phyloP scores from a whole-genome alignment of 495 filamentous ascomycete species.

The Cenococcum geophilum region DNA sequence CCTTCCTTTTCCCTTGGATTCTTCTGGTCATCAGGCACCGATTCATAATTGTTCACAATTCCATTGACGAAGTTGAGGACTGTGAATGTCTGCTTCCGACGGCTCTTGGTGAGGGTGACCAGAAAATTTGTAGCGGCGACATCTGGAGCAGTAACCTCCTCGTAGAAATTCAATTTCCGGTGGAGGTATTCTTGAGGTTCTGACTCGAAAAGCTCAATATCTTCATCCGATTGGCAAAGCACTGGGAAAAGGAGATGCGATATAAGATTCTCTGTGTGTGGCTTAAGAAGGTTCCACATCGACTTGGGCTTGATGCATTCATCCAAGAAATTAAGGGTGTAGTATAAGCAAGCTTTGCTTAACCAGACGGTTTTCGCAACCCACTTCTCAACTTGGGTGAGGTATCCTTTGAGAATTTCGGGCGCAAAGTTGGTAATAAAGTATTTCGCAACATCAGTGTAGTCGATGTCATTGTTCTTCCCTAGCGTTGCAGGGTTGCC shows the following conservation, averaged over 20 bases:
- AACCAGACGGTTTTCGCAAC: conserved; percentile 91
- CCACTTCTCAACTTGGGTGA: conserved; percentile 93
- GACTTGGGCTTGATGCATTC: conserved; percentile 96
- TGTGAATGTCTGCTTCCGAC: conserved; percentile 91
- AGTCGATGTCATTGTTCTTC: conserved; percentile 62
- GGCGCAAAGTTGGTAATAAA: conserved; percentile 91
- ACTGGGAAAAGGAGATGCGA: conserved; percentile 93
- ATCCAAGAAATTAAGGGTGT: conserved; percentile 88
- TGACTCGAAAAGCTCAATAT: conserved; percentile 86
- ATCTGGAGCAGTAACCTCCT: conserved; percentile 92
- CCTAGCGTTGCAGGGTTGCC: conserved; percentile 70
- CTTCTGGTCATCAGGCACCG: conserved; percentile 77
- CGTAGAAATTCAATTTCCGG: conserved; percentile 94
- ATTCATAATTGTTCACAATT: conserved; percentile 84
- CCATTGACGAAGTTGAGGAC: conserved; percentile 90
- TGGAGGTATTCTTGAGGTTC: conserved; percentile 96
- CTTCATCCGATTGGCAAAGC: conserved; percentile 85
- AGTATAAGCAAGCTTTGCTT: conserved; percentile 84
- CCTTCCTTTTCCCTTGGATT: conserved; percentile 93
- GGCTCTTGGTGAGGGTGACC: conserved; percentile 85
- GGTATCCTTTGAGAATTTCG: conserved; percentile 87
- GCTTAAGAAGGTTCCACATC: conserved; percentile 91
- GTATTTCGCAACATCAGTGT: conserved; percentile 72
- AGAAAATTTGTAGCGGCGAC: conserved; percentile 96
- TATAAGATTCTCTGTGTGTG: conserved; percentile 84